Evolutionary conservation across 1,284 basidiomycete species (phyloP).

Genomic region (Flammula alnicola): DNA sequence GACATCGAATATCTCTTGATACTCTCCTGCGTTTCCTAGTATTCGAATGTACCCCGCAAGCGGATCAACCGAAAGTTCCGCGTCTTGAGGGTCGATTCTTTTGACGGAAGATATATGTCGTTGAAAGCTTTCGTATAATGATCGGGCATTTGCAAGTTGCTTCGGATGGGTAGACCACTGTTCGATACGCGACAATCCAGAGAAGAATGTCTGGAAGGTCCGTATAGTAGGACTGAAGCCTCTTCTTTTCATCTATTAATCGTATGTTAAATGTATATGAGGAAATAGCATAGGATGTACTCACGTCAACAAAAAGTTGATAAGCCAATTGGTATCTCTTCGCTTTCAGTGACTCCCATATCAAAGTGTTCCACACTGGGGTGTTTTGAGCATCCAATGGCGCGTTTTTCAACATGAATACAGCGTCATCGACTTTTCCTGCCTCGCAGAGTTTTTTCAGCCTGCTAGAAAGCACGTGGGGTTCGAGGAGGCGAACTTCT

Average conservation of each 20-base stretch:
- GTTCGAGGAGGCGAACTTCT: conserved; percentile 49
- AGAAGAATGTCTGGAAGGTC: conserved; percentile 70
- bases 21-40: conserved; percentile 57
- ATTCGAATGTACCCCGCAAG: conserved; percentile 65
- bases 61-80: conserved; percentile 51
- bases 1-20: conserved; percentile 73
- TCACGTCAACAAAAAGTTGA: conserved; percentile 67
- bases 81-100: conserved; percentile 48
- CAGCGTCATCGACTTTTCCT: conserved; percentile 61
- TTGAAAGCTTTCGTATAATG: conserved; percentile 59
- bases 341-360: conserved; percentile 60
- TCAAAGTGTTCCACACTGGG: conserved; percentile 75
- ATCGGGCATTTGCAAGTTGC: conserved; percentile 63
- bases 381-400: conserved; percentile 74
- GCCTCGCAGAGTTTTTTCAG: conserved; percentile 58
- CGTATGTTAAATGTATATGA: conserved; percentile 6
- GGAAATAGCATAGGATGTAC: conserved; percentile 29
- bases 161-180: conserved; percentile 59
- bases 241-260: conserved; percentile 77
- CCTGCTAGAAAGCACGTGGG: conserved; percentile 60
- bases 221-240: conserved; percentile 67
- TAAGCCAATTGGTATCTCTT: conserved; percentile 61
- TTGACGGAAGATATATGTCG: conserved; percentile 52
- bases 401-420: conserved; percentile 61
- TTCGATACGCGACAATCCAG: conserved; percentile 59